Evolutionary conservation across 768 basidiomycete genomes (phyloP).

Genomic region (Tricholoma sp.): DNA sequence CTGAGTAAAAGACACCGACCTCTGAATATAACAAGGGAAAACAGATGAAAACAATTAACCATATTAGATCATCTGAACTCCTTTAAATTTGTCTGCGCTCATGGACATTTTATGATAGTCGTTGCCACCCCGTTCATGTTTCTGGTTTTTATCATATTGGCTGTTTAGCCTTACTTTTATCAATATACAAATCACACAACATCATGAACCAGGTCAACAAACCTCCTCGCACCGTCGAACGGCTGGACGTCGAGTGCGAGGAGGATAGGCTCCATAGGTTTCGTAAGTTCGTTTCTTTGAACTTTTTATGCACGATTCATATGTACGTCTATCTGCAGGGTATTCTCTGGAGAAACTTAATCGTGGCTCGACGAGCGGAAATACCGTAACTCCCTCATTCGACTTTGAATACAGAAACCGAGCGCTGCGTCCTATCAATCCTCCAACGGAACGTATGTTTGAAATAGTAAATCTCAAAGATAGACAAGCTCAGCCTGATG

Average conservation of each 20-base stretch:
- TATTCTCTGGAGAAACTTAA: background rate
- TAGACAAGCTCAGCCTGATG: conserved; percentile 1
- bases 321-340: background rate
- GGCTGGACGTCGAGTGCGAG: conserved; percentile 1
- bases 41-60: too few relatives aligned
- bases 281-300: background rate
- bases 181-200: background rate
- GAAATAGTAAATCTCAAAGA: background rate
- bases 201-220: background rate
- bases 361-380: background rate
- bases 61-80: background rate
- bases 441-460: conserved; percentile 46
- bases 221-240: background rate
- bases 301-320: background rate
- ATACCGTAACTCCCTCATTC: background rate
- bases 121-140: background rate
- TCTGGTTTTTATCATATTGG: background rate
- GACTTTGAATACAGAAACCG: background rate
- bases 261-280: conserved; percentile 1
- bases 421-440: conserved; percentile 28
- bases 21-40: too few relatives aligned
- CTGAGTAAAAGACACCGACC: too few relatives aligned
- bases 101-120: background rate
- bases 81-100: background rate
- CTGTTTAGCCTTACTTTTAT: background rate